These are phyloP conservation scores for Cinnamomum chago DNA, from an alignment of 164 flowering plant genomes.

Conservation along the genomic window DNA sequence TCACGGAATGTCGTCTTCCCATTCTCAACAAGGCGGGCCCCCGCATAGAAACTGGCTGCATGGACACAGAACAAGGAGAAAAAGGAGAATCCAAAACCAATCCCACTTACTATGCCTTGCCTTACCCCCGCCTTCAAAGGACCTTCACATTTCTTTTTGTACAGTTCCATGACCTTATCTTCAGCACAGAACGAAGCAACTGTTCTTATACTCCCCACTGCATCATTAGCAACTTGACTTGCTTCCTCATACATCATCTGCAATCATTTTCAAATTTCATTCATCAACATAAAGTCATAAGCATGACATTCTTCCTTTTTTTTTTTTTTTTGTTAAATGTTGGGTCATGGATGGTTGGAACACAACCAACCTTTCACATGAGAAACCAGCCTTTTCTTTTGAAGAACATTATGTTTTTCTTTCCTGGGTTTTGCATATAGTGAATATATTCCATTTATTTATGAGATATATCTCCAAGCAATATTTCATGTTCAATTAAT, in stretches of 20 bases:
- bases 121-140: slow-evolving; percentile 33
- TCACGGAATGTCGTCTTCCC: slow-evolving; percentile 25
- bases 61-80: slow-evolving; percentile 28
- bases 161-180: slow-evolving; percentile 40
- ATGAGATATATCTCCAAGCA: no score
- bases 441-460: no score
- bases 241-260: slow-evolving; percentile 55
- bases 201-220: slow-evolving; percentile 62
- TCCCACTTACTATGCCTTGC: slow-evolving; percentile 36
- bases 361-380: no score
- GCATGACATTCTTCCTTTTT: not conserved
- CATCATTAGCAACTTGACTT: slow-evolving; percentile 65
- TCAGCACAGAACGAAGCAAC: slow-evolving; percentile 71
- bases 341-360: no score
- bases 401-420: no score
- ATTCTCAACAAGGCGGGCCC: slow-evolving; percentile 26
- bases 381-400: no score
- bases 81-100: slow-evolving; percentile 36
- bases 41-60: slow-evolving; percentile 34
- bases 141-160: slow-evolving; percentile 38
- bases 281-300: not conserved
- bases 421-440: no score
- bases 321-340: no score
- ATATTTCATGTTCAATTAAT: no score
- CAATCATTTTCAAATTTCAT: not conserved